phyloP scores from a whole-genome alignment of 1,284 basidiomycete species.

The Cerrena zonata region DNA sequence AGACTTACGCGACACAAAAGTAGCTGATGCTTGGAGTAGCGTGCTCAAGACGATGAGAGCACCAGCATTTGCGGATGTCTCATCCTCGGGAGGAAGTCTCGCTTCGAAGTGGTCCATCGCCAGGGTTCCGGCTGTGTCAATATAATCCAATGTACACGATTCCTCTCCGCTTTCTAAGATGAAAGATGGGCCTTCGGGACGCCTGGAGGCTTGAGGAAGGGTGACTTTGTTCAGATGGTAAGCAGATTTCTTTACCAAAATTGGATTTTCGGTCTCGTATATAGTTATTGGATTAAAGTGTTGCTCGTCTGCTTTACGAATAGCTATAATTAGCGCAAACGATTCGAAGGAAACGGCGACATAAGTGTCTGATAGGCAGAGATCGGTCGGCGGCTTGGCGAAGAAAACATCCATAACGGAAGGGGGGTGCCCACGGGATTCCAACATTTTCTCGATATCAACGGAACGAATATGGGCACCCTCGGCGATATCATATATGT shows the following conservation, averaged over 20 bases:
- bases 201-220: not conserved
- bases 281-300: slow-evolving; percentile 9
- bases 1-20: slow-evolving; percentile 11
- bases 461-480: slow-evolving; percentile 13
- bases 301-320: slow-evolving; percentile 8
- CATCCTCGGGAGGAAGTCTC: not conserved
- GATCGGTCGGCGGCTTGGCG: slow-evolving; percentile 13
- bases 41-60: not conserved
- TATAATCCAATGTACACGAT: not conserved
- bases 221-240: not conserved
- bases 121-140: not conserved
- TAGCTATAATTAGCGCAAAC: slow-evolving; percentile 12
- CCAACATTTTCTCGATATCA: slow-evolving; percentile 6
- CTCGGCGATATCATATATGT: slow-evolving; percentile 15
- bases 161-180: not conserved
- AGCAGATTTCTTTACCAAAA: slow-evolving; percentile 7
- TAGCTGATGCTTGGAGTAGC: not conserved
- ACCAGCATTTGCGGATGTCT: not conserved
- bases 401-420: slow-evolving; percentile 8
- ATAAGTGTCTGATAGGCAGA: slow-evolving; percentile 17
- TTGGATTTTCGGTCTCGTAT: slow-evolving; percentile 10
- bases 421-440: not conserved
- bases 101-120: slow-evolving; percentile 4
- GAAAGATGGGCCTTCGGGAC: not conserved
- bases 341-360: slow-evolving; percentile 16